Evolutionary conservation across 2,329 filamentous ascomycete genomes (phyloP).

Genomic region (Lachnellula occidentalis): DNA sequence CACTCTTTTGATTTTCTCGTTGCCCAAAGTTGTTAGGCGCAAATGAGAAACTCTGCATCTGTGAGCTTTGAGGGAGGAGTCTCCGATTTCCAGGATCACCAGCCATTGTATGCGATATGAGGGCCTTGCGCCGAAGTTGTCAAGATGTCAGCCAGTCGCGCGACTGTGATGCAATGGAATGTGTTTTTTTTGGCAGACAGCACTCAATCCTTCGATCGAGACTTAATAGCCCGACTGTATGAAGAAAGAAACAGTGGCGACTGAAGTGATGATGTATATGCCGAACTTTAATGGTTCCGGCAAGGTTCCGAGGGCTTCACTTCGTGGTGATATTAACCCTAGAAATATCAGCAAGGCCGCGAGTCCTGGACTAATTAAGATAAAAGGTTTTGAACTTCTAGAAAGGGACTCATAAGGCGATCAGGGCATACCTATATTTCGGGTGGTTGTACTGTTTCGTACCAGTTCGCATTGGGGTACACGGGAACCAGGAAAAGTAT

Average conservation of each 20-base stretch:
- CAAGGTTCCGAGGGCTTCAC: slow-evolving; percentile 17
- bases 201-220: not conserved
- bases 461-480: slow-evolving; percentile 8
- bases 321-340: slow-evolving; percentile 17
- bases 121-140: slow-evolving; percentile 8
- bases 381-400: slow-evolving; percentile 14
- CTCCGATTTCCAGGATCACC: slow-evolving; percentile 56
- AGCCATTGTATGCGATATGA: slow-evolving; percentile 44
- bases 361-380: slow-evolving; percentile 22
- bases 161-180: not conserved
- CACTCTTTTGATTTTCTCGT: slow-evolving; percentile 80
- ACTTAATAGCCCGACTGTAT: slow-evolving; percentile 6
- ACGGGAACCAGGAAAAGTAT: slow-evolving; percentile 6
- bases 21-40: slow-evolving; percentile 58
- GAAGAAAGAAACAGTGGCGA: slow-evolving; percentile 11
- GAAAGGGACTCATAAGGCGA: slow-evolving; percentile 20
- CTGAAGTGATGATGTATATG: slow-evolving; percentile 16
- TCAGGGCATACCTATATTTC: slow-evolving; percentile 24
- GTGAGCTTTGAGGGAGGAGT: slow-evolving; percentile 60
- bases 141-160: slow-evolving; percentile 2
- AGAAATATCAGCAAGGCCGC: slow-evolving; percentile 23
- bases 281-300: slow-evolving; percentile 19
- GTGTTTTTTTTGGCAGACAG: not conserved
- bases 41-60: slow-evolving; percentile 74
- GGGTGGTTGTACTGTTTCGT: slow-evolving; percentile 10